Evolutionary conservation across 805 yeast species (phyloP).

Genomic region (Saccharomycopsis sp.): DNA sequence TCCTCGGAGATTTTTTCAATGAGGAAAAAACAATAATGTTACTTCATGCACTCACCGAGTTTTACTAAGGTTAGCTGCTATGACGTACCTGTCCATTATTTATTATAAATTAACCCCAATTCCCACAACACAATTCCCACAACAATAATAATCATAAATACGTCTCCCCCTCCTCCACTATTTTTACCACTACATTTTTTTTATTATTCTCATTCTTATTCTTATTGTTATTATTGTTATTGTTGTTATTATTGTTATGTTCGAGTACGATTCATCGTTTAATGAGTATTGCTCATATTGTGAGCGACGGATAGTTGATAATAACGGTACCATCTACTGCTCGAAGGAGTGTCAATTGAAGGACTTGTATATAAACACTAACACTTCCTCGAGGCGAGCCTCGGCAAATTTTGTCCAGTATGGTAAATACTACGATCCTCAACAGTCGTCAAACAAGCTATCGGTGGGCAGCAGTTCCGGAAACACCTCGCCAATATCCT

Average conservation of each 20-base stretch:
- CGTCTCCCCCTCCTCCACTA: background rate
- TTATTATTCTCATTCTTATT: background rate
- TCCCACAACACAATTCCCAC: too few relatives aligned
- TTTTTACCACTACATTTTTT: background rate
- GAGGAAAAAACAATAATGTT: too few relatives aligned
- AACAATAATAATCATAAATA: too few relatives aligned
- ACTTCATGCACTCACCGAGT: background rate
- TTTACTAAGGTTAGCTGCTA: too few relatives aligned
- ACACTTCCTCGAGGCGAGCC: slow-evolving; percentile 5
- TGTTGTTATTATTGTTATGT: background rate
- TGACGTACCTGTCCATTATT: background rate
- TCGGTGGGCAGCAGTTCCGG: too few relatives aligned
- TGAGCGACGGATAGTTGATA: slow-evolving; percentile 5
- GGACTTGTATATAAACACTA: slow-evolving; percentile 12
- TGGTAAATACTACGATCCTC: slow-evolving; percentile 7
- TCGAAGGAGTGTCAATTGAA: slow-evolving; percentile 11
- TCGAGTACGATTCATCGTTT: slow-evolving; percentile 13
- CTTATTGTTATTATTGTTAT: background rate
- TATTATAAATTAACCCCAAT: background rate
- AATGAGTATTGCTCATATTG: slow-evolving; percentile 17
- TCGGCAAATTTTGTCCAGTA: slow-evolving; percentile 6
- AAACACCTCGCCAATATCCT: background rate
- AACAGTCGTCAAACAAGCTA: background rate
- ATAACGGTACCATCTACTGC: slow-evolving; percentile 10
- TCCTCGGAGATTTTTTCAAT: background rate